Evolutionary conservation across 140 eudicot genomes (phyloP), one percentile per base, ranked within the genome.

Genomic region (Cichorium intybus): DNA sequence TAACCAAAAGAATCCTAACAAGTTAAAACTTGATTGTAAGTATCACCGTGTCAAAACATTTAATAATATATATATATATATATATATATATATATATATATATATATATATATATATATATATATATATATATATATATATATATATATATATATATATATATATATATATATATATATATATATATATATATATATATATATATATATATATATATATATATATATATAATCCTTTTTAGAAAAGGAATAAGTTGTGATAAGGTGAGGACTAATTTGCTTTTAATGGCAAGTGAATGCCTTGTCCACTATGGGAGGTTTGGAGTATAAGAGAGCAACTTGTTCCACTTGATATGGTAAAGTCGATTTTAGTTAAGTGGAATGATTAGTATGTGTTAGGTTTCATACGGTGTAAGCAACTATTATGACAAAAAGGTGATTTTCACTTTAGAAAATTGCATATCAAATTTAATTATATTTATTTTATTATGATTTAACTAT

Each of bases 321-420:
- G 64, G 24, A 39, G 34, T 59, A 46, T 46, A 21, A 70, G 60
- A n/a, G 27, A 15, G 33, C 62, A 50, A 62, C 27, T 62, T 33
- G 58, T 41, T 62, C 48, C 48, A 62, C 18, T 72, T 72, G 71
- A 24, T 62, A 62, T 18, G 53, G 26, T 20, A 52, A 70, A 72
- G 62, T 26, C 17, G 57, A 33, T 23, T 34, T n/a, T 4, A 6
- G 7, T 49, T 46, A 48, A 61, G 69, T 71, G 76, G 70, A 71
- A 51, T 61, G 63, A 49, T 34, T 24, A 24, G 57, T 72, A 53
- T 64, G 64, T 62, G 22, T 62, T 72, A 62, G 77, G 71, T 71
- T 31, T 50, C 41, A 51, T 51, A 71, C 27, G 55, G 29, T 61
- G 70, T 28, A 52, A 39, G 55, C 64, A 71, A 61, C 48, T 60